Evolutionary conservation across 495 filamentous ascomycete genomes (phyloP).

Genomic region (Penicillium maclennaniae): DNA sequence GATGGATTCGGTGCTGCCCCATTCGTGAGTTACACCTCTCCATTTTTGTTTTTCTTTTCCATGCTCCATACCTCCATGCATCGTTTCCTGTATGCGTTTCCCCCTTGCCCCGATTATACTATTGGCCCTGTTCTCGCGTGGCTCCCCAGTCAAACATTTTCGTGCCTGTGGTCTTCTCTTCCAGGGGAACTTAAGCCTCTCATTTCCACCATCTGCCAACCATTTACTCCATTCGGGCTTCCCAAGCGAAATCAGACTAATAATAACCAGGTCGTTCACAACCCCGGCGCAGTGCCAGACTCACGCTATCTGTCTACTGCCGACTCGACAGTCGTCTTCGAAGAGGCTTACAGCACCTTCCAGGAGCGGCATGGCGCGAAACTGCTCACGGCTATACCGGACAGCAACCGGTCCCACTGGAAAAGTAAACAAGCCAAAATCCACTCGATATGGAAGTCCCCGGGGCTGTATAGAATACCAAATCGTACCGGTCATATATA

Average conservation of each 20-base stretch:
- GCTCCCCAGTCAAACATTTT: background rate
- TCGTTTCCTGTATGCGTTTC: conserved; percentile 1
- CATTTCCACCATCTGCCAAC: conserved; percentile 1
- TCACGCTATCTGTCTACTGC: conserved; percentile 38
- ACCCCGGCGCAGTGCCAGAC: conserved; percentile 45
- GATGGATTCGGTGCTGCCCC: conserved; percentile 35
- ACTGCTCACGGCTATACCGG: conserved; percentile 31
- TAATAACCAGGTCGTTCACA: conserved; percentile 43
- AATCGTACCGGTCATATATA: background rate
- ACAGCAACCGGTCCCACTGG: conserved; percentile 33
- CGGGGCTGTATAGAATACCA: background rate
- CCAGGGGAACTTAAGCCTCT: background rate
- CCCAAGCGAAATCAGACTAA: conserved; percentile 18
- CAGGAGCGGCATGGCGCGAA: conserved; percentile 31
- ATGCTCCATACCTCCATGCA: background rate
- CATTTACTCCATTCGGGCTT: conserved; percentile 13
- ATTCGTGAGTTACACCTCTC: conserved; percentile 32
- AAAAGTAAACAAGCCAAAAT: no score
- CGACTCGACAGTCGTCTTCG: conserved; percentile 46
- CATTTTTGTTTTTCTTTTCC: conserved; percentile 2
- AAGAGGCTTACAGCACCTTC: conserved; percentile 43
- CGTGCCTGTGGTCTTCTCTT: background rate
- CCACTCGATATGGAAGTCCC: background rate
- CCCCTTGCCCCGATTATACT: background rate
- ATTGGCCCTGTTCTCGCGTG: background rate